phyloP scores from a whole-genome alignment of 176 grass and related monocot species.

The Oryza meridionalis region DNA sequence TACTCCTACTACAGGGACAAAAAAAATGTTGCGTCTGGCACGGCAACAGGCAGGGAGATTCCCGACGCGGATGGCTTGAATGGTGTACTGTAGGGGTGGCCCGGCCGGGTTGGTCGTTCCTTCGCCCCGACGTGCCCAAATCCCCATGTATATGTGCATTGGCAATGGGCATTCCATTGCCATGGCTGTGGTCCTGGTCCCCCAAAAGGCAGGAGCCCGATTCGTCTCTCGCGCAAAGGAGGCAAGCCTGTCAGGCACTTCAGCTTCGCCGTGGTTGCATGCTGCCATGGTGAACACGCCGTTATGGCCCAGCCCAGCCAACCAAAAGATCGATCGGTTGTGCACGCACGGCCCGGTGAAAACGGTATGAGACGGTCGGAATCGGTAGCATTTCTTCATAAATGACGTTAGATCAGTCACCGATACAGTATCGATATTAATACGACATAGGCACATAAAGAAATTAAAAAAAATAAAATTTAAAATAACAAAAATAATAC shows the following conservation, averaged over 20 bases:
- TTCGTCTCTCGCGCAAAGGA: slow-evolving; percentile 23
- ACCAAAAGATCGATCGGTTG: no score
- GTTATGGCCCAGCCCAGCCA: no score
- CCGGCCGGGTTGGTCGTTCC: slow-evolving; percentile 27
- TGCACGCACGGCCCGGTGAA: no score
- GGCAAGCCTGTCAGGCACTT: background rate
- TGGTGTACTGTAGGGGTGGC: background rate
- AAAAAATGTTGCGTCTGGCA: slow-evolving; percentile 26
- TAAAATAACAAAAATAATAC: no score
- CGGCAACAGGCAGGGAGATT: slow-evolving; percentile 43
- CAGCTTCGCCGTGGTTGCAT: background rate
- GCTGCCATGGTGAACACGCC: background rate
- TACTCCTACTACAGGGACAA: background rate
- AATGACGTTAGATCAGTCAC: no score
- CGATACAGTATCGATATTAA: no score
- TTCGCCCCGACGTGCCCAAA: slow-evolving; percentile 14
- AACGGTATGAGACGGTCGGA: no score
- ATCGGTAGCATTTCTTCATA: no score
- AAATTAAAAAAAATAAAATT: no score
- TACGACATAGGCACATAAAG: no score
- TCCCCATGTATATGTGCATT: slow-evolving; percentile 22
- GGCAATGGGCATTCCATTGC: background rate
- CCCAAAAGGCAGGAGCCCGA: slow-evolving; percentile 26
- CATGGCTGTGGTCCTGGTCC: slow-evolving; percentile 5
- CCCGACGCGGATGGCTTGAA: slow-evolving; percentile 32